Evolutionary conservation across 768 basidiomycete species (phyloP), one percentile per base, ranked within the genome.

Genomic region (Brasilioporus rufonigricans): DNA sequence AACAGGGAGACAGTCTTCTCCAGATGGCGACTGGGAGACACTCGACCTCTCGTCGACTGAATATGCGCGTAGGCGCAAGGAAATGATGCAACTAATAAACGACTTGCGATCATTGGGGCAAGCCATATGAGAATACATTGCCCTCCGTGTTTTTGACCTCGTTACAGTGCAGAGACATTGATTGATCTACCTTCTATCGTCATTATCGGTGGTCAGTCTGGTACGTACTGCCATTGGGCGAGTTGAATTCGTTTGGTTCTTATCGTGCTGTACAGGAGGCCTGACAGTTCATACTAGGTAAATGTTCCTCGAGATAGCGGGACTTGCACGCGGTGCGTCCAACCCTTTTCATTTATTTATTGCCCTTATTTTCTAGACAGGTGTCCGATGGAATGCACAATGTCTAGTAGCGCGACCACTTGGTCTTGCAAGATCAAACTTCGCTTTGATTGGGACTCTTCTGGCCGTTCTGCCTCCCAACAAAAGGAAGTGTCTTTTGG

Each of bases 291-390:
- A 18, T 32, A 1, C 18, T 38, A 85, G 84, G 80, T 85, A 29
- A 80, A 70, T 46, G 83, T 86, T 27, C 84, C 84, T 12, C 71
- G 84, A 31, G 84, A 84, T 39, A 80, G 80, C 40, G 82, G 82
- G 21, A 84, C 82, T 1, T 84, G 83, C 49, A 84, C 82, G 0
- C 72, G 81, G 83, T 80, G 3, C 29, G 57, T 48, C n/a, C 16
- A 31, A 24, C 18, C 11, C 1, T 24, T 40, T 39, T 10, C 0
- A n/a, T 23, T 36, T 32, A 12, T 14, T 48, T n/a, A 26, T 27
- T 6, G 6, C 23, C 24, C 40, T 52, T 44, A 67, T 10, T 10
- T 44, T 48, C 23, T 2, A 8, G 11, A 18, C 43, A 81, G 82
- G 47, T 83, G 82, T 48, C 81, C 80, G 0, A 80, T 79, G 76